Base-by-base conservation (phyloP, 2,329 filamentous ascomycete genomes). In the Alternaria longipes region DNA sequence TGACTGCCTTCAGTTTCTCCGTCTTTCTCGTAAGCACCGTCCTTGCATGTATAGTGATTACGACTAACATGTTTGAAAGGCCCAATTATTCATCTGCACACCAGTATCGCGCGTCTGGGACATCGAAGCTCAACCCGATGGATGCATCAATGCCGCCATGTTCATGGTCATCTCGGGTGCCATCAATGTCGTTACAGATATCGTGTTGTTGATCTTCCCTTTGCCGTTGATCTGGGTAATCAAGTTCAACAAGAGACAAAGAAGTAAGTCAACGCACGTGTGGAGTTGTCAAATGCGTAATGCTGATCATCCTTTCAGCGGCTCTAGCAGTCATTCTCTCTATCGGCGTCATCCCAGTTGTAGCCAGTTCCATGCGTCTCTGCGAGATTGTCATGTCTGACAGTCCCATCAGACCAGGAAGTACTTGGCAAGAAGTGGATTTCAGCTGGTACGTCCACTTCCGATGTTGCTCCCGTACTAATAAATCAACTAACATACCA, bases 331-430 rank as follows among this genome's bases (percentile, higher is more conserved):
- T 74, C 20, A 69, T 74, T 41, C 70, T 74, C 53, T 71, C 69
- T 8, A 66, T 75, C 36, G 72, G 73, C 6, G 54, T 74, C 12
- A 65, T 75, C 9, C 72, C 73, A 1, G 65, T 74, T 6, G 26
- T 72, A 18, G 71, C 73, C 22, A 74, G 71, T 41, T 69, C 66
- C 7, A 72, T 72, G 62, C 69, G 73, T 7, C 63, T 74, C 9
- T 70, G 62, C 51, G 70, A 74, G 26, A 70, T 75, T 20, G 42
- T 68, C 26, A 71, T 67, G 65, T 60, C 66, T 22, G 63, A 60
- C 28, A 47, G 59, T 34, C 56, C 59, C 30, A 24, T 66, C 9
- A 50, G 58, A 20, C 20, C 30, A 18, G 67, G 65, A 9, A 53
- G 42, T 28, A 46, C 56, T 11, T 69, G 70, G 64, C 56, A 70